These are phyloP conservation scores for Ganoderma multipileum DNA, from an alignment of 1,284 basidiomycete genomes.

Conservation along the genomic window DNA sequence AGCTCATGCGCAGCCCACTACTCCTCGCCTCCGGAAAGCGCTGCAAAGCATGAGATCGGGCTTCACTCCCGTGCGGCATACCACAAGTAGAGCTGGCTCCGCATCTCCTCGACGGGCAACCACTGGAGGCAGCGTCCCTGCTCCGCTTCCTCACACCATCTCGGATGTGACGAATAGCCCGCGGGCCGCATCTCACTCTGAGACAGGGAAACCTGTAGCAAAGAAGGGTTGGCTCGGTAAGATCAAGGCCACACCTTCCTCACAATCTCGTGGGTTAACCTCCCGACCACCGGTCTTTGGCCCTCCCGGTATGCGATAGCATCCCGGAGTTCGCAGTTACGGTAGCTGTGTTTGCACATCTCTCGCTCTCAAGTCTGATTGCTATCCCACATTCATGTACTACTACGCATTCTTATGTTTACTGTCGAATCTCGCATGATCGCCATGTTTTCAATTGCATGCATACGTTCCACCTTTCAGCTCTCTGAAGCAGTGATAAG, in stretches of 20 bases:
- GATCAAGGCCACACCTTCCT: slow-evolving; percentile 33
- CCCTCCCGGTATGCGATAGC: slow-evolving; percentile 29
- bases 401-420: slow-evolving; percentile 31
- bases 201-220: slow-evolving; percentile 25
- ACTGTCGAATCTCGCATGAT: slow-evolving; percentile 20
- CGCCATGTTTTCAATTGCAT: slow-evolving; percentile 27
- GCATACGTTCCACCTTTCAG: background rate
- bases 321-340: background rate
- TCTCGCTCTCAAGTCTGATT: slow-evolving; percentile 10
- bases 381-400: slow-evolving; percentile 29
- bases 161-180: slow-evolving; percentile 76
- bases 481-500: background rate
- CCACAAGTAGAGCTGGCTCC: slow-evolving; percentile 45
- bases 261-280: slow-evolving; percentile 20
- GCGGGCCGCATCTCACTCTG: slow-evolving; percentile 42
- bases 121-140: slow-evolving; percentile 24
- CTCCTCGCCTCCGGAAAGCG: slow-evolving; percentile 63
- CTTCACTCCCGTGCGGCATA: slow-evolving; percentile 73
- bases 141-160: slow-evolving; percentile 43
- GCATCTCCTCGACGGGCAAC: slow-evolving; percentile 37
- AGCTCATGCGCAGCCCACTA: slow-evolving; percentile 50
- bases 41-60: slow-evolving; percentile 64
- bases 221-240: slow-evolving; percentile 44
- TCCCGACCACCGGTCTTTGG: slow-evolving; percentile 31
- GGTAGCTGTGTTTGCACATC: slow-evolving; percentile 5